Conservation (phyloP, 2,329 filamentous ascomycete genomes). For the Ophiostoma perfectum region DNA sequence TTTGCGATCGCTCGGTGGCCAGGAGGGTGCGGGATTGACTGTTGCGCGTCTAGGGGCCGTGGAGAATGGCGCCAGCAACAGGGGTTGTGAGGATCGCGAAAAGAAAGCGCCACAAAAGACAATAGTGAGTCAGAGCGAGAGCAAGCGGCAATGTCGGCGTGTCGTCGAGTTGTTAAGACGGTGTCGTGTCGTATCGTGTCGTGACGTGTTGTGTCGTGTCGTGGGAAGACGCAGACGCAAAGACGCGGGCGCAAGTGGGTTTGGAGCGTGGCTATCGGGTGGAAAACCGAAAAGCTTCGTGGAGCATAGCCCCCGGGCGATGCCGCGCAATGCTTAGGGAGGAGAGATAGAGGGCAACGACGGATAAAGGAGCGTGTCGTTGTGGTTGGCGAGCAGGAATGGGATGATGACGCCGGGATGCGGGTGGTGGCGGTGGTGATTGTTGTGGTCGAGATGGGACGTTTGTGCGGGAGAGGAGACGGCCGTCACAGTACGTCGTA, state of each 20-base stretch:
- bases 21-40: conserved; percentile 1
- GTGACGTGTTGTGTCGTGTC: conserved; percentile 4
- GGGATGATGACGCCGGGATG: conserved; percentile 17
- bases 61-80: background rate
- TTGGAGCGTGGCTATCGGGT: conserved; percentile 19
- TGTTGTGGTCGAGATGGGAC: background rate
- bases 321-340: background rate
- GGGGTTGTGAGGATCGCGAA: conserved; percentile 1
- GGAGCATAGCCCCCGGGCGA: conserved; percentile 3
- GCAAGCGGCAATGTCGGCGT: background rate
- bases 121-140: background rate
- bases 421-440: conserved; percentile 7
- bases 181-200: background rate
- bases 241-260: conserved; percentile 17
- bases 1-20: background rate
- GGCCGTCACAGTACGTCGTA: background rate
- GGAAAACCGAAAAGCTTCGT: conserved; percentile 9
- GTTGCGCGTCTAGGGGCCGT: conserved; percentile 12
- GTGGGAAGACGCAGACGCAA: conserved; percentile 1
- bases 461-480: background rate
- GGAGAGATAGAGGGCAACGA: background rate
- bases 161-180: background rate
- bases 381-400: background rate
- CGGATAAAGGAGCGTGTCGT: background rate
- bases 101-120: background rate